Conservation (phyloP, 2,329 filamentous ascomycete species). For the Aspergillus versicolor region DNA sequence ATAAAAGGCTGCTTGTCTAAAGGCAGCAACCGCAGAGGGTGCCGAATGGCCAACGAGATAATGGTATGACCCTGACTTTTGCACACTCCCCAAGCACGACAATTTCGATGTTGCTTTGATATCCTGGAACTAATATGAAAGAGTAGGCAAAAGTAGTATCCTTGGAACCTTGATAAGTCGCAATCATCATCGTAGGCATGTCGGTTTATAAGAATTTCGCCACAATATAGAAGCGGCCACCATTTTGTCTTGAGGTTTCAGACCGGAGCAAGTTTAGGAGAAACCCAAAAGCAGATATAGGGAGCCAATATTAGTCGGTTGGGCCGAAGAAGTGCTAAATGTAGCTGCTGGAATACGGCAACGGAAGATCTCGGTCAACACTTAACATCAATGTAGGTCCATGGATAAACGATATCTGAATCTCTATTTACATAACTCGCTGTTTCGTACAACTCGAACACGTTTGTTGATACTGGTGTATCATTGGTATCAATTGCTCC, state of each 20-base stretch:
- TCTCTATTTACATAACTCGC: constrained; percentile 42
- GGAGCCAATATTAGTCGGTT: background rate
- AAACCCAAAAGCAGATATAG: background rate
- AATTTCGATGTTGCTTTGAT: background rate
- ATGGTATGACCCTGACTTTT: background rate
- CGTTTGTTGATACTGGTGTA: constrained; percentile 20
- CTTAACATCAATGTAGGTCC: constrained; percentile 37
- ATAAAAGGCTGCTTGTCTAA: background rate
- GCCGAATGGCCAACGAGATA: background rate
- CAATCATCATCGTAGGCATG: background rate
- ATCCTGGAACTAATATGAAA: background rate
- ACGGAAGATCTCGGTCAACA: constrained; percentile 15
- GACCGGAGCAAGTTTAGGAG: background rate
- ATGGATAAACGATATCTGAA: constrained; percentile 35
- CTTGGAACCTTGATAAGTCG: background rate
- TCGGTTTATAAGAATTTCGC: background rate
- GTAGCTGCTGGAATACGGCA: constrained; percentile 8
- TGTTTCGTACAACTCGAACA: constrained; percentile 28
- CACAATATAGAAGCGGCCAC: background rate
- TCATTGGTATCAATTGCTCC: constrained; percentile 68
- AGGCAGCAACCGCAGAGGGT: background rate
- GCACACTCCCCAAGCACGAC: background rate
- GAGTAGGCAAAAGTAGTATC: background rate
- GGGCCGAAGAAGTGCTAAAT: background rate
- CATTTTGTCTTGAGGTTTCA: background rate